Base-by-base conservation (phyloP, 2,329 filamentous ascomycete species). In the Beauveria caledonica region DNA sequence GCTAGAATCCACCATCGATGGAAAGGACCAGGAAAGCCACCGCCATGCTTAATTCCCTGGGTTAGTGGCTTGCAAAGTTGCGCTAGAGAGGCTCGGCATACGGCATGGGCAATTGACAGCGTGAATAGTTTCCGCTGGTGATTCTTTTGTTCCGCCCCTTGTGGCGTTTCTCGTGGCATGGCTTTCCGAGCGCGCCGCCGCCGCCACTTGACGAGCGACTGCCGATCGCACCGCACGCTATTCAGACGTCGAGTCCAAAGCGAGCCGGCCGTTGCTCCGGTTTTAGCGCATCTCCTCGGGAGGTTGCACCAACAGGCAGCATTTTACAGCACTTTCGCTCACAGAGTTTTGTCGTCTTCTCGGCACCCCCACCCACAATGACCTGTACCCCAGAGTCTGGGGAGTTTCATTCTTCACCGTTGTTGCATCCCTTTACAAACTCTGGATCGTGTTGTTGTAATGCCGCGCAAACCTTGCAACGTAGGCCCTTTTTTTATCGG, bases 41-140 rank as follows among this genome's bases (percentile, higher is more conserved):
- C 33, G 29, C 55, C 42, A 58, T 58, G 55, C 55, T 58, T 50
- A 58, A 40, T 15, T 40, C 29, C 25, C 13, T 8, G 15, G 48
- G 46, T 33, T 33, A 23, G 52, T 45, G 39, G 52, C 39, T 54
- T 53, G 25, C 40, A 19, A 1, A 42, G 40, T 42, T 19, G 36
- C 52, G 21, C 55, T 58, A 58, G 55, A 11, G 10, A 57, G 40
- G 54, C 44, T 57, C 54, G 54, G 55, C 55, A 23, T 58, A 58
- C 45, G 36, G 45, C 55, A 50, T 49, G 33, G n/a, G 54, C 13
- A 57, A 27, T 33, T 53, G 53, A 46, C 52, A 45, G 53, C 25
- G 27, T 15, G 10, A 36, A 36, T 36, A 33, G 33, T 53, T 53
- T 53, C 23, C 23, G 46, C 46, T 33, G 17, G 33, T 8, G 42